Evolutionary conservation across 352 stramenopile genomes (phyloP).

Genomic region (Phytophthora cactorum): DNA sequence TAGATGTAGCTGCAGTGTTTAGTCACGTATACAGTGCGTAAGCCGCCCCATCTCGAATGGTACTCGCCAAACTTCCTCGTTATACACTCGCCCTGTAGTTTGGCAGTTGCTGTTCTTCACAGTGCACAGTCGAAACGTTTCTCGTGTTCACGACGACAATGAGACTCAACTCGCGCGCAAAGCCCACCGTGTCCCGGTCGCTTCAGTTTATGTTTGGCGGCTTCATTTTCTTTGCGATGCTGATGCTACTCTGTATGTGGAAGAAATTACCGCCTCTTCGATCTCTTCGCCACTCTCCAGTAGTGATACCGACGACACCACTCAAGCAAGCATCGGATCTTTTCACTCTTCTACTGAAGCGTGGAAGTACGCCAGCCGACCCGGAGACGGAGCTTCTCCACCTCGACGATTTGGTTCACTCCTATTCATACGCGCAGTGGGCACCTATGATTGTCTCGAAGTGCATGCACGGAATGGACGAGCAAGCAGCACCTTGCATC

Average conservation of each 20-base stretch:
- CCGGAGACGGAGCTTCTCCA: conserved; percentile 19
- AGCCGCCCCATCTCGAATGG: too few species aligned
- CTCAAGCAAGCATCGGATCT: too few species aligned
- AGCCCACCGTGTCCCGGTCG: conserved; percentile 9
- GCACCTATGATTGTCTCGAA: conserved; percentile 32
- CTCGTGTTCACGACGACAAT: neutral
- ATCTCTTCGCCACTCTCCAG: too few species aligned
- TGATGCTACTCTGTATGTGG: conserved; percentile 22
- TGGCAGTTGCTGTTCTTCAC: neutral
- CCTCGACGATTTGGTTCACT: conserved; percentile 28
- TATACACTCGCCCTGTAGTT: too few species aligned
- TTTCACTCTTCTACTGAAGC: conserved; percentile 16
- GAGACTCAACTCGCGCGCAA: neutral
- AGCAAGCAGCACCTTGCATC: conserved; percentile 25
- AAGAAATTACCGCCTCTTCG: conserved; percentile 17
- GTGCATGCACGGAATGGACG: conserved; percentile 36
- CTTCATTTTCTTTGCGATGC: conserved; percentile 13
- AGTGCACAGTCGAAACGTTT: neutral
- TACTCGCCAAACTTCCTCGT: too few species aligned
- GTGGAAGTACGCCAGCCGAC: conserved; percentile 2
- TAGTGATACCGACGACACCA: too few species aligned
- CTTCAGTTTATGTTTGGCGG: conserved; percentile 16
- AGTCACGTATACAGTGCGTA: too few species aligned
- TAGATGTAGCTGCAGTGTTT: too few species aligned
- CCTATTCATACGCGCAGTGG: conserved; percentile 33